Evolutionary conservation across 306 rosid genomes (phyloP).

Genomic region (Vigna nakashimae): DNA sequence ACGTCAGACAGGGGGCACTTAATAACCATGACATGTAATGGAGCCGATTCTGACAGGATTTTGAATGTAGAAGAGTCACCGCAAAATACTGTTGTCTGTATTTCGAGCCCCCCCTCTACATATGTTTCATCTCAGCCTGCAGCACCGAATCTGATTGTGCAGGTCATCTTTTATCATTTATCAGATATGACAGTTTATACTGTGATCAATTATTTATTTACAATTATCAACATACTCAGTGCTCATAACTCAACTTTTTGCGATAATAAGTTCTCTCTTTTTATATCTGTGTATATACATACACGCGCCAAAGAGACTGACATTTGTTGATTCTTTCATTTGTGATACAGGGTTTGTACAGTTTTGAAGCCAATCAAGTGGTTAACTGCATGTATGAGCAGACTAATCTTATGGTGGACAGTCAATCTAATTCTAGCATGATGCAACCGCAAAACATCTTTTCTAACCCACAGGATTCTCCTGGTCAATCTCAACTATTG

Average conservation of each 20-base stretch:
- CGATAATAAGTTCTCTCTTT: not conserved
- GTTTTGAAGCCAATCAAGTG: conserved; percentile 59
- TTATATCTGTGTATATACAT: not conserved
- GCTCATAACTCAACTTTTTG: not conserved
- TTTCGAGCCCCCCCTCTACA: conserved; percentile 56
- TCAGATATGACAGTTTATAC: conserved; percentile 10
- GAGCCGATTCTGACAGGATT: conserved; percentile 43
- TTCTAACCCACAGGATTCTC: conserved; percentile 60
- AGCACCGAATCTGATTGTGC: conserved; percentile 54
- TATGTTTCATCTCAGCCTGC: conserved; percentile 56
- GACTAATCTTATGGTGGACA: conserved; percentile 52
- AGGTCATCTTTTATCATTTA: conserved; percentile 48
- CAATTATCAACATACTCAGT: not conserved
- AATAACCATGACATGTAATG: conserved; percentile 41
- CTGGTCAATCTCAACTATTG: conserved; percentile 58
- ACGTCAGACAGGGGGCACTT: conserved; percentile 32
- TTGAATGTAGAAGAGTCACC: conserved; percentile 50
- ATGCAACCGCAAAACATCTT: conserved; percentile 55
- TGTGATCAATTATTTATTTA: conserved; percentile 29
- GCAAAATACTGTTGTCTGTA: conserved; percentile 42
- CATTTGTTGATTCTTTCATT: conserved; percentile 40
- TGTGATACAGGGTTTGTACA: conserved; percentile 56
- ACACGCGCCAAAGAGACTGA: not conserved
- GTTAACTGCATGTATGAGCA: conserved; percentile 60
- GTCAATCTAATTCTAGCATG: conserved; percentile 54